Base-by-base conservation (phyloP, 371 early-diverging fungal genomes). In the Mortierella sp. region DNA sequence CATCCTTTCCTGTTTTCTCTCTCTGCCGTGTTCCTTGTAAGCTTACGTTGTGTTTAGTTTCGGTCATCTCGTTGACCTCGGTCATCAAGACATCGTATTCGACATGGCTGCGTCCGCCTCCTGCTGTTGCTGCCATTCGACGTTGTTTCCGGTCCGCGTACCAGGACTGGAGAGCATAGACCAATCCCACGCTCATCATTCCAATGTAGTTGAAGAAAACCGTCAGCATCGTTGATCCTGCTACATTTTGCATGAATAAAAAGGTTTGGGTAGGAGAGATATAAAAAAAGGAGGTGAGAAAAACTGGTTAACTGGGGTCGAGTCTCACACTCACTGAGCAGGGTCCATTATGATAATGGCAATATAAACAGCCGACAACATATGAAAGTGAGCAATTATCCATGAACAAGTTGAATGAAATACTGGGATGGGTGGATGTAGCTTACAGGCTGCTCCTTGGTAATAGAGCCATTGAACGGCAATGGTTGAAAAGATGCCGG, bases 401-500 rank as follows among this genome's bases (percentile, higher is more conserved):
- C 70, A 41, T 63, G 44, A 21, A 49, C 8, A 72, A 14, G 27
- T 35, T 10, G 49, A 27, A 41, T 4, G 12, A 14, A 24, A 16
- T 46, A 63, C 21, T 18, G n/a, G 21, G 78, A 35, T 71, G 3
- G 60, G 21, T 46, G 48, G 27, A 4, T 32, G 6, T 18, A 41
- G 74, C 89, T 89, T 91, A 93, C 93, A 92, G 6, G 94, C 92
- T 58, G 93, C 94, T 54, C 93, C 93, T 75, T 91, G 89, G 80
- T 94, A 94, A 72, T 93, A 92, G n/a, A 94, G 72, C 91, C 92
- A 94, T 77, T 94, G 94, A 2, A 89, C 88, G 2, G 91, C 93
- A 38, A 94, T 86, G 10, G 94, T 93, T 14, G 90, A 90, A 72
- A 85, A 89, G 24, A 94, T 81, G 5, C 94, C 94, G 29, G 93